Evolutionary conservation across 2,329 filamentous ascomycete genomes (phyloP), one percentile per base, ranked within the genome.

Genomic region (Colletotrichum cereale): DNA sequence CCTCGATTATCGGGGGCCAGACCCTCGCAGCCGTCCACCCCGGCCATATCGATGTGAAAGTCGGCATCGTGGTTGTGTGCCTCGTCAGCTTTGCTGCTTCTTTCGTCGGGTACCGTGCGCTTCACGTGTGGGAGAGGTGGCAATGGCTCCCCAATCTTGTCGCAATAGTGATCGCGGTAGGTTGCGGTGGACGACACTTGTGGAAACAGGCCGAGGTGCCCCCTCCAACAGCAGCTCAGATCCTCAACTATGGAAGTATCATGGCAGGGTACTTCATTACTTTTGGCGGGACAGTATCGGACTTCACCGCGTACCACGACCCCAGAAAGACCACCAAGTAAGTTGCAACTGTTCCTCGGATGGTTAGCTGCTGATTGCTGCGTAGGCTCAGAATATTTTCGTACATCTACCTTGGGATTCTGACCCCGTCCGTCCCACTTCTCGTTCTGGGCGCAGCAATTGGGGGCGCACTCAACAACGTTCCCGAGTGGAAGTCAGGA

Each of bases 51-150:
- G 86, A 84, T 73, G 82, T 88, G 12, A 86, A 84, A 8, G 84
- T 89, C 21, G 88, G 87, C 16, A 90, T 91, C 70, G 86, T 89
- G 42, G 85, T 91, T 53, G 84, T 86, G 50, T 86, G 85, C 50
- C 65, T 88, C 2, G 78, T 89, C 10, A 85, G 86, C 40, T 85
- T 90, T 62, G 76, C 85, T 29, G 83, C 88, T 2, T 87, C 88
- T 0, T 84, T 91, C 66, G 80, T 87, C 52, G 89, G 89, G 2
- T 90, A 88, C 77, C 82, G 80, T 53, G 80, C 84, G 10, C 78
- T 90, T 58, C 88, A 90, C 76, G 74, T 83, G 44, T 88, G 86
- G 79, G 86, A 89, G 76, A 82, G 85, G 26, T 90, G 84, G 82
- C 84, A 86, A 10, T 90, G 87, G 88, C 83, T 89, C 18, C 86